Evolutionary conservation across 2,329 filamentous ascomycete genomes (phyloP), one percentile per base, ranked within the genome.

Genomic region (Beauveria sp.): DNA sequence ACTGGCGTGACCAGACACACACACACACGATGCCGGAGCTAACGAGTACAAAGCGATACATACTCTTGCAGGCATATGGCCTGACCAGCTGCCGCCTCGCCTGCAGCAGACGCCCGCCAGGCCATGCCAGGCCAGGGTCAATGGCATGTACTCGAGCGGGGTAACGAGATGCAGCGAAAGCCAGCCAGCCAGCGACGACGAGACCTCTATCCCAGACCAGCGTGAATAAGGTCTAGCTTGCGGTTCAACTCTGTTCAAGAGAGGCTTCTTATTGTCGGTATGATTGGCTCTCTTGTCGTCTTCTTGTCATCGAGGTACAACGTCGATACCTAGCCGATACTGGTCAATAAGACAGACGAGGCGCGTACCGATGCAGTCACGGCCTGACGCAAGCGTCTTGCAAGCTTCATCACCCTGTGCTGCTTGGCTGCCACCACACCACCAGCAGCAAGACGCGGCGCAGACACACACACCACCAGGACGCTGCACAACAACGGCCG

Each of bases 31-130:
- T 7, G 14, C 7, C 12, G 9, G n/a, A 24, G 16, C 20, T 24
- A 34, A 8, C 10, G 5, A 52, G 57, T 59, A 59, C 57, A 59
- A 52, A 59, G 22, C 38, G 57, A n/a, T 59, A 59, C 57, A 50
- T 50, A 14, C 30, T 34, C 30, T 14, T 34, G 30, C 12, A 34
- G 30, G 10, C 16, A 7, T 9, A 34, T 57, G 54, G 54, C 54
- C 54, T 57, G 54, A 57, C 54, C 34, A n/a, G 26, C 10, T 24
- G 16, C 8, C 16, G 10, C 30, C 30, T 20, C 10, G 16, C 8
- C 50, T 22, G 6, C 24, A 18, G 8, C 30, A 8, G 20, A 26
- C 24, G 38, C 16, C 38, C 40, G 52, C 38, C 50, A 40, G 14
- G 34, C 38, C 22, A 43, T 22, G 4, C 54, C 18, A 30, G 24